Evolutionary conservation across 1,284 basidiomycete genomes (phyloP), one percentile per base, ranked within the genome.

Genomic region (Schizophyllum commune): DNA sequence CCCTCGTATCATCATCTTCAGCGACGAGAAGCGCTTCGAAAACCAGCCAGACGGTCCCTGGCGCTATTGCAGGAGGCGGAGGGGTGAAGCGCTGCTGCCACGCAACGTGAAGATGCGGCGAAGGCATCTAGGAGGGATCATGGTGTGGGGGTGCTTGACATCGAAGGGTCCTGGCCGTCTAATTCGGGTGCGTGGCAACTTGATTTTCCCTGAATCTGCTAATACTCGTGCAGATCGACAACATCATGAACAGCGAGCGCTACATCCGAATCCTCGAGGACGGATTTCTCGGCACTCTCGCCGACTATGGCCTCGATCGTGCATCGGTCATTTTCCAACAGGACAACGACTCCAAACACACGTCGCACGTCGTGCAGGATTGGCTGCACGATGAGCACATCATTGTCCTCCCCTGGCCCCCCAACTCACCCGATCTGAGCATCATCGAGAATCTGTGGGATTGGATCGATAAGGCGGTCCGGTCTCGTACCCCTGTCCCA

Each of bases 281-380:
- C 39, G 58, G 64, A n/a, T 63, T 72, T 56, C 69, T 71, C 20
- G 67, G 65, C 21, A 69, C 68, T 56, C 65, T 73, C 8, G n/a
- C 60, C 21, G 63, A 73, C 22, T 56, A 60, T 32, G 65, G 60
- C 54, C 53, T 62, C 4, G 58, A 59, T 58, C 53, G 11, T 17
- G 19, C 15, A 21, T 47, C 27, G 27, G 47, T 62, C 47, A 27
- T 54, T 58, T 73, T 73, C 61, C 70, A 72, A 57, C 70, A 74
- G 27, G 71, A 75, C 60, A 72, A 71, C 55, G 69, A 73, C 63
- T 65, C 63, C 11, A 74, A 73, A 61, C 69, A 74, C 62, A 70
- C 61, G 56, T 68, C 66, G 5, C 62, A 63, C 19, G 39, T 62
- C 1, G 65, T 68, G 5, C 17, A 47, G 17, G 39, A 62, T 0